Base-by-base conservation (phyloP, 805 yeast species). In the Blastobotrys peoriensis region DNA sequence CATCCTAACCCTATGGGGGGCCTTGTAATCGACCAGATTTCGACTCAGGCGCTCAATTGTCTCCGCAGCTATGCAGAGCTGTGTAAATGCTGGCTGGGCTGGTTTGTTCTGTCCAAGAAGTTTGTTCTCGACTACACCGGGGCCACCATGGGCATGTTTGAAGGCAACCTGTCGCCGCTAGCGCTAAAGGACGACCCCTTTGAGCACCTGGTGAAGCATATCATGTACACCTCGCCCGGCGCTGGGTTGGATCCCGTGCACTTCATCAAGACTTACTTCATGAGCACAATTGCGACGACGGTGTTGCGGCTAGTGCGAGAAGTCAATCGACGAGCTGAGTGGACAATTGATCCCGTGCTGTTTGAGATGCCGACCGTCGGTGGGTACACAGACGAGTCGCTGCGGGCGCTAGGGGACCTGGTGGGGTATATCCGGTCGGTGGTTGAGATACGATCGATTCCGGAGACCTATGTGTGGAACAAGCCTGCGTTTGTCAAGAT, bases 31-130 rank as follows among this genome's bases (percentile, higher is more conserved):
- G 68, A 70, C 34, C 87, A 81, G 45, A 52, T 86, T 2, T 74
- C 86, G 0, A 74, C 78, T 53, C 87, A 83, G 49, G 62, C 73
- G 1, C 53, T 85, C 36, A 69, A 83, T 1, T 72, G 81, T 13
- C 61, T 87, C 45, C 64, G 93, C 45, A 71, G 75, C 2, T 53
- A 69, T 37, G 50, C 62, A 3, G 78, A 74, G 42, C 61, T 59
- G 27, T 38, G 44, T 21, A 49, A 45, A 37, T 15, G 41, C 15
- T 17, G 15, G 21, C 15, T 38, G 10, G 37, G 25, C 5, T 19
- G n/a, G 13, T 17, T 33, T 4, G 18, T 15, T 13, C 13, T 27
- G 13, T 27, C 18, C 8, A 20, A 15, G 10, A 21, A 33, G 37
- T 8, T 8, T 25, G 30, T 13, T 8, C 8, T 25, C 13, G 13